Evolutionary conservation across 345 rosid species (phyloP), one percentile per base, ranked within the genome.

Genomic region (Tarenaya hassleriana): DNA sequence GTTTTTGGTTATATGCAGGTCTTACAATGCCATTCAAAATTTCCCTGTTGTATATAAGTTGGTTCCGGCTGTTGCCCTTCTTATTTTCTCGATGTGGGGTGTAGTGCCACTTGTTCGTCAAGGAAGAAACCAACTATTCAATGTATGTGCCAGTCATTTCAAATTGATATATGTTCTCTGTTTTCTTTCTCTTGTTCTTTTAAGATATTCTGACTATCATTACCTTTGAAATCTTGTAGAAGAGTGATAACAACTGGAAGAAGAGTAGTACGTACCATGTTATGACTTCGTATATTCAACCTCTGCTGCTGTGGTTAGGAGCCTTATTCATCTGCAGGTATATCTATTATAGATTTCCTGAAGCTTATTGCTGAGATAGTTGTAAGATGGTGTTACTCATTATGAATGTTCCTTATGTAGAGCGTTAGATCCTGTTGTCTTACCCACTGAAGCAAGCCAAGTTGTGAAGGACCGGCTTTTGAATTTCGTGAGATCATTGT

Each of bases 281-380:
- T 44, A 70, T 67, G 74, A 74, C 83, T 15, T 83, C 89, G 50
- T 87, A 77, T 71, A 47, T 83, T 62, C 88, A 79, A 64, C 94
- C 96, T 53, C 60, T 87, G 69, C 67, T 83, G 67, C 64, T 87
- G 32, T 87, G 96, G 94, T 61, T 66, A 53, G 87, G 87, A 50
- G 80, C 90, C 43, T 59, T 66, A 46, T 82, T 79, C 34, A 18
- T 87, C 51, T 84, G 96, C 96, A 76, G 94, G 96, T 87, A 63
- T 46, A 16, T 32, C 52, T 58, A 37, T 57, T 35, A 31, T 24
- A 32, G 24, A 21, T 44, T 47, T 69, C 27, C 21, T 21, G 56
- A 66, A 40, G 13, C 41, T 46, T 50, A 32, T 44, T 39, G 50
- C 47, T 40, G 44, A 58, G 70, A 58, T 59, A n/a, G n/a, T n/a